Evolutionary conservation across 805 yeast genomes (phyloP).

Genomic region (Monosporozyma siamensis): DNA sequence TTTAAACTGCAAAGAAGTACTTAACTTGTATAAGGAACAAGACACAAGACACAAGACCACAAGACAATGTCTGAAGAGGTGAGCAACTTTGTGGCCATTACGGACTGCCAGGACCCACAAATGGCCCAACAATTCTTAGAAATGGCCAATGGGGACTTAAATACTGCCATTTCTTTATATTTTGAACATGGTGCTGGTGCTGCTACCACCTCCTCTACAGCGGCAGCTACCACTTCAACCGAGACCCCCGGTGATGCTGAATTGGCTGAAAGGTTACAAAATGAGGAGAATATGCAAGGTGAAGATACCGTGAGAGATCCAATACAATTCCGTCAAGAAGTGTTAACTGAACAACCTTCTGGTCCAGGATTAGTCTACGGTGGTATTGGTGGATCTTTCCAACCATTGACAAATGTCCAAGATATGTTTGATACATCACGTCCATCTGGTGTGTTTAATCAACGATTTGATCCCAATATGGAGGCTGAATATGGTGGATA

Average conservation of each 20-base stretch:
- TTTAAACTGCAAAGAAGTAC: too few species aligned
- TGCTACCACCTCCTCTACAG: conserved; percentile 11
- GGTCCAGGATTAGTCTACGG: conserved; percentile 31
- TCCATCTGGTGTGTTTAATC: conserved; percentile 32
- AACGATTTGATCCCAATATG: conserved; percentile 19
- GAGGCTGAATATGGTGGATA: conserved; percentile 4
- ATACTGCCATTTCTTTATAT: conserved; percentile 74
- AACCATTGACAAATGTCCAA: conserved; percentile 16
- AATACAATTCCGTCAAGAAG: conserved; percentile 59
- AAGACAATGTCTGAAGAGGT: conserved; percentile 13
- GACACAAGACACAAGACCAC: background rate
- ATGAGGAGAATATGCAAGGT: conserved; percentile 44
- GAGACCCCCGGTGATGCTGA: conserved; percentile 37
- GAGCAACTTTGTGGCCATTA: conserved; percentile 73
- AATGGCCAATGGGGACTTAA: conserved; percentile 68
- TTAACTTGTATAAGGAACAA: too few species aligned
- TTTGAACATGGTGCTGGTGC: conserved; percentile 52
- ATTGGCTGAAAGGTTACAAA: conserved; percentile 53
- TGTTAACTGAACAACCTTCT: conserved; percentile 40
- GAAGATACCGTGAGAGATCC: conserved; percentile 59
- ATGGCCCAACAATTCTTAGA: conserved; percentile 70
- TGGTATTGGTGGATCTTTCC: conserved; percentile 32
- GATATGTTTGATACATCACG: conserved; percentile 30
- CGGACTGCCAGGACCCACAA: conserved; percentile 58
- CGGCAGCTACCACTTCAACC: conserved; percentile 8